phyloP scores from a whole-genome alignment of 495 filamentous ascomycete species.

The Penicilliopsis zonata region DNA sequence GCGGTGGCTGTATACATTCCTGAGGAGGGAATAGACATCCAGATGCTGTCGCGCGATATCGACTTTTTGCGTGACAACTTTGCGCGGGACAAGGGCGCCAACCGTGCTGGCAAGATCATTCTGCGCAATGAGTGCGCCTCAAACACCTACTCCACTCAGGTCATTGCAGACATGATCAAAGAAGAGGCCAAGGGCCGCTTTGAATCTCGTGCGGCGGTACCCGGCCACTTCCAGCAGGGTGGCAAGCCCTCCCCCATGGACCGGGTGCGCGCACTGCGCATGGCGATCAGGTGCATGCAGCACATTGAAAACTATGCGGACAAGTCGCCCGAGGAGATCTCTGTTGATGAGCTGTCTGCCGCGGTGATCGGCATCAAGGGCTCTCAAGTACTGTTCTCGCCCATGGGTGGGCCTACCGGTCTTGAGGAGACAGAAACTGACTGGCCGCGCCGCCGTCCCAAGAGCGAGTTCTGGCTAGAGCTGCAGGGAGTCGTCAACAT shows the following conservation, averaged over 20 bases:
- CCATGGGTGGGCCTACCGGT: slow-evolving; percentile 51
- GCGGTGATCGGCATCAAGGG: slow-evolving; percentile 89
- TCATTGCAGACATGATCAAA: slow-evolving; percentile 90
- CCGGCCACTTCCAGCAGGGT: slow-evolving; percentile 95
- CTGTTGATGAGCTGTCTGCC: slow-evolving; percentile 54
- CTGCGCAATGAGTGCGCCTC: slow-evolving; percentile 89
- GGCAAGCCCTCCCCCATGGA: slow-evolving; percentile 93
- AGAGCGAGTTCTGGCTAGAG: slow-evolving; percentile 72
- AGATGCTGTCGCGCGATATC: slow-evolving; percentile 87
- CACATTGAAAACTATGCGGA: slow-evolving; percentile 70
- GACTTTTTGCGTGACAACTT: slow-evolving; percentile 81
- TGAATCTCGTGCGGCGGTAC: slow-evolving; percentile 85
- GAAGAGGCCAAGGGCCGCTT: slow-evolving; percentile 88
- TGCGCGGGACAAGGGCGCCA: slow-evolving; percentile 74
- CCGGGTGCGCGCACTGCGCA: slow-evolving; percentile 77
- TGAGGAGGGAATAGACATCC: slow-evolving; percentile 88
- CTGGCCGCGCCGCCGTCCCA: slow-evolving; percentile 81
- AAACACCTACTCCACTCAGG: slow-evolving; percentile 77
- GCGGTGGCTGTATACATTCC: slow-evolving; percentile 96
- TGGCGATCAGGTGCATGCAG: slow-evolving; percentile 85
- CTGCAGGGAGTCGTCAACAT: slow-evolving; percentile 76
- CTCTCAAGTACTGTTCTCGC: slow-evolving; percentile 73
- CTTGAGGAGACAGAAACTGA: slow-evolving; percentile 80
- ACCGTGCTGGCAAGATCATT: slow-evolving; percentile 85
- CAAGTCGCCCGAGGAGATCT: slow-evolving; percentile 53